Base-by-base conservation (phyloP, 2,329 filamentous ascomycete genomes). In the Exophiala oligosperma region DNA sequence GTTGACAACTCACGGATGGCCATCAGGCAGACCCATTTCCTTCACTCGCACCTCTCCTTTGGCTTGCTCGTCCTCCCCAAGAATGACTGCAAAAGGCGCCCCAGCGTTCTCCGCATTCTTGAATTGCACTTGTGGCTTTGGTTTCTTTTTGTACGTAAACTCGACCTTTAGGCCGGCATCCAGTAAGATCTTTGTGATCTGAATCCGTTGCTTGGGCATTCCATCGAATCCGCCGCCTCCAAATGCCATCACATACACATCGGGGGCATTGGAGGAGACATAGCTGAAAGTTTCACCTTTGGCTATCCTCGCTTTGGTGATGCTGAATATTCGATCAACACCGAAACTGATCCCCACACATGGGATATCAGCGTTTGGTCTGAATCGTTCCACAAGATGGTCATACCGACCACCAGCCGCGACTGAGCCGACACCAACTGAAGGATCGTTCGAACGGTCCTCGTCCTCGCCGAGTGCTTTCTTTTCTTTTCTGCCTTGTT, bases 231-330 rank as follows among this genome's bases (percentile, higher is more conserved):
- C 89, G 75, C 92, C 93, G 53, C 90, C 89, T 54, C 91, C 92
- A 70, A 97, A 92, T 0, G 92, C 92, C 92, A 97, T 97, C 69
- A 97, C 89, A 74, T 86, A 97, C 47, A 92, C 92, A 70, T 97
- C 92, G 2, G 92, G 88, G 21, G 80, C 74, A 51, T 57, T 59
- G 11, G 57, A 61, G 8, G 57, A 57, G 38, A 67, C 56, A 54
- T 67, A 66, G n/a, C 76, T 74, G 54, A 77, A 82, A 68, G 83
- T 81, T 57, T 84, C 83, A 57, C 78, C 73, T 37, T 82, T 83
- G 61, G 84, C 85, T 72, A 91, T 81, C 49, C 87, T 82, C 11
- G 90, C 87, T 74, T 96, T 92, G 64, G 88, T 91, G 70, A 97
- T 92, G 67, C 89, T 91, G 77, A 96, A 96, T 70, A 97, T 97